Base-by-base conservation (phyloP, 2,329 filamentous ascomycete genomes). In the Cladosporium sp. region DNA sequence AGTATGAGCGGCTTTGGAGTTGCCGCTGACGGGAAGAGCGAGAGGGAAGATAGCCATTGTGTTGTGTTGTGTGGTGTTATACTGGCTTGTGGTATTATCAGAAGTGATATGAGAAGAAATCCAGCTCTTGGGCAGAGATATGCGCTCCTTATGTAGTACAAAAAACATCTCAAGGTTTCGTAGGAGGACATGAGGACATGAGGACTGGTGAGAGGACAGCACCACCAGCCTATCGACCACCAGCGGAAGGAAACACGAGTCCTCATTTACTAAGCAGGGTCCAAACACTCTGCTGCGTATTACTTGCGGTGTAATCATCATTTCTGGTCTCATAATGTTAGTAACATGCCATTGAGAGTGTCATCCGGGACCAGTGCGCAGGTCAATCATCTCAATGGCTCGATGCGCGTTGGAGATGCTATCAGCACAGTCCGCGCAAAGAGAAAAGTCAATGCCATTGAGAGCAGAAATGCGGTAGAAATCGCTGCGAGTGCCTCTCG, bases 111-210 rank as follows among this genome's bases (percentile, higher is more conserved):
- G 39, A 48, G n/a, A 16, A 49, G n/a, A n/a, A 28, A 32, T 13
- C 18, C 51, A 54, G 21, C 51, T 54, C 25, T n/a, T 28, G 51
- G 18, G 26, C 25, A 54, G 51, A 23, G 51, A 54, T 7, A 28
- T n/a, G 51, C 51, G 6, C 11, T 54, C 51, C 25, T 28, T 54
- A 32, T 54, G 7, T 32, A 8, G 26, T 21, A 7, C 16, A 21
- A 30, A 10, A 26, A 14, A 18, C 26, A 7, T 1, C 32, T 39
- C 53, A 58, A 58, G 56, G 34, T 58, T 58, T 43, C 18, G 32
- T 13, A 43, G 6, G 56, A 58, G 56, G 56, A 58, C 56, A 58
- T 58, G 56, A 58, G 56, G 56, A 58, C 56, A 58, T 58, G 13
- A 34, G 13, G 25, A 46, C 32, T 58, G 36, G 32, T 25, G 25